Evolutionary conservation across 1,284 basidiomycete genomes (phyloP), one percentile per base, ranked within the genome.

Genomic region (Vanrija humicola): DNA sequence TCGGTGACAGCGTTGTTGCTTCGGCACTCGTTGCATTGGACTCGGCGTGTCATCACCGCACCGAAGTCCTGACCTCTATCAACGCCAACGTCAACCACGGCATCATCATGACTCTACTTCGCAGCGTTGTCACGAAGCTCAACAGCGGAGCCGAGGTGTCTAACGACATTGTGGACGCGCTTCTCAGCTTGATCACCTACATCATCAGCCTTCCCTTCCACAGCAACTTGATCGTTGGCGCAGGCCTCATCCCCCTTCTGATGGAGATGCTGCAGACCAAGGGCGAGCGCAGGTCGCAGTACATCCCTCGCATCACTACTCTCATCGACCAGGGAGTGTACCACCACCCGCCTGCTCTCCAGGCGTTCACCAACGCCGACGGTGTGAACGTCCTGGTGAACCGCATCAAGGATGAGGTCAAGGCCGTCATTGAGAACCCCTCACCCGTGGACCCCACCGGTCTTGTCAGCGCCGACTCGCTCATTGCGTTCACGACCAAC

Each of bases 1-100:
- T 75, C 15, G 62, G 62, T 5, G 70, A 73, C 47, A 81, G 90
- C 21, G 83, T 94, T 8, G 89, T 92, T 70, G 88, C 86, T 2
- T 87, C 89, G 3, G 89, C 92, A 14, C 82, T 98, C 54, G 84
- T 89, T 48, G 89, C 91, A 10, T 80, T 98, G 50, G 96, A 98
- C 73, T 90, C 90, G 5, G 83, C 96, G 55, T 87, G 86, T 5
- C 95, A 96, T 72, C 84, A 90, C 55, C 81, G 79, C 61, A 84
- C 86, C 61, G 95, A 98, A 68, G 91, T 97, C 28, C 79, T 98
- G 43, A 87, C 87, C 15, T 86, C 94, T 1, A 84, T 98, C 48
- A 96, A 96, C 69, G 94, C 92, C 18, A 92, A 92, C 49, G 91
- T 98, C 58, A 97, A 92, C 68, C 96, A 98, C 70, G 96, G 96